A percentile compares a stretch with the other conserved stretches of the same genome.
Conservation (phyloP, 2,329 filamentous ascomycete species). For the Paecilomyces sp. region DNA sequence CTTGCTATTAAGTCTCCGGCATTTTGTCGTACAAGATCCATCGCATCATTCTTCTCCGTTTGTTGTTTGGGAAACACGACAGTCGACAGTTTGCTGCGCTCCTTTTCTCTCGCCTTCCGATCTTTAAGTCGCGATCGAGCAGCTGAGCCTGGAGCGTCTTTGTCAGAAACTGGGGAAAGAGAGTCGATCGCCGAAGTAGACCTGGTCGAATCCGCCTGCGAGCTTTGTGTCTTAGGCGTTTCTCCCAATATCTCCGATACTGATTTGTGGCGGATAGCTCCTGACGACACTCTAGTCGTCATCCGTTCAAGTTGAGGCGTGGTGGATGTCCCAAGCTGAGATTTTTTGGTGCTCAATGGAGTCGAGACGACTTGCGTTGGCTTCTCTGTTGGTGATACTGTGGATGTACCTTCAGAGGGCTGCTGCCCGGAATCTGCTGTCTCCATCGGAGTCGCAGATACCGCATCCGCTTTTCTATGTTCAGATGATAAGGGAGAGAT, state of each 20-base stretch:
- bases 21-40: slow-evolving; percentile 35
- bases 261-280: slow-evolving; percentile 63
- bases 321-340: slow-evolving; percentile 15
- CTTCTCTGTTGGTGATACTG: slow-evolving; percentile 7
- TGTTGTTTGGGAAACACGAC: slow-evolving; percentile 71
- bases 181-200: slow-evolving; percentile 11
- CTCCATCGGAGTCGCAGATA: slow-evolving; percentile 7
- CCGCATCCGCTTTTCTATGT: slow-evolving; percentile 8
- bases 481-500: slow-evolving; percentile 5
- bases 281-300: slow-evolving; percentile 63
- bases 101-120: slow-evolving; percentile 52
- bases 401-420: slow-evolving; percentile 6
- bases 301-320: slow-evolving; percentile 47
- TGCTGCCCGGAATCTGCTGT: slow-evolving; percentile 9
- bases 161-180: slow-evolving; percentile 9
- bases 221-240: slow-evolving; percentile 36
- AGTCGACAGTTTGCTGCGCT: slow-evolving; percentile 58
- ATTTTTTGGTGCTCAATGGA: slow-evolving; percentile 16
- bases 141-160: slow-evolving; percentile 23
- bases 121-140: slow-evolving; percentile 39
- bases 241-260: slow-evolving; percentile 66
- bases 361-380: slow-evolving; percentile 9
- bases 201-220: slow-evolving; percentile 20
- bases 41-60: slow-evolving; percentile 39
- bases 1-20: slow-evolving; percentile 40